Evolutionary conservation across 805 yeast species (phyloP).

Genomic region (Diddensiella caesifluorescens): DNA sequence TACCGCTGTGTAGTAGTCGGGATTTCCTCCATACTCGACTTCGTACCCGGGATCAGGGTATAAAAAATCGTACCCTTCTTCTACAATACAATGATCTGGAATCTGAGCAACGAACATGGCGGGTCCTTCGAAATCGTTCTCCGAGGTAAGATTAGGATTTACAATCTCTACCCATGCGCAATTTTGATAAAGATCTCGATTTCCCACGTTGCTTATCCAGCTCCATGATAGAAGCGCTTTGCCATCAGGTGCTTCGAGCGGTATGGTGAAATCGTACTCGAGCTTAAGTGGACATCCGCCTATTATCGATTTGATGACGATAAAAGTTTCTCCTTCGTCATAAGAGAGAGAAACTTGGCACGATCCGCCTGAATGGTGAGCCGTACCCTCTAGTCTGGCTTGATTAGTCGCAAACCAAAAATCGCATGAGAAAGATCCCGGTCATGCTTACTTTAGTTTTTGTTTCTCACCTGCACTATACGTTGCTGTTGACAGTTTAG

Average conservation of each 20-base stretch:
- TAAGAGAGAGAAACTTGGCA: conserved; percentile 25
- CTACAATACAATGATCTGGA: conserved; percentile 18
- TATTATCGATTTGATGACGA: conserved; percentile 23
- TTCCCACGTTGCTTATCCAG: conserved; percentile 23
- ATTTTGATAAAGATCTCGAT: conserved; percentile 23
- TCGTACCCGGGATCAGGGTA: conserved; percentile 22
- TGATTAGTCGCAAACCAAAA: neutral
- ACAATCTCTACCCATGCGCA: conserved; percentile 24
- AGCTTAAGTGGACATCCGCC: conserved; percentile 23
- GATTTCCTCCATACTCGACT: conserved; percentile 22
- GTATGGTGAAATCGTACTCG: conserved; percentile 19
- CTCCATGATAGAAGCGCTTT: conserved; percentile 23
- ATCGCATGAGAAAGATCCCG: neutral
- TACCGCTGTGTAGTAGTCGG: conserved; percentile 16
- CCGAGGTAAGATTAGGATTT: conserved; percentile 7
- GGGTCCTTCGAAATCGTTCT: conserved; percentile 16
- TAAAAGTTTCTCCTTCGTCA: conserved; percentile 22
- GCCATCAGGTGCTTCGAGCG: conserved; percentile 21
- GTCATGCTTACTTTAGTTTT: conserved; percentile 9
- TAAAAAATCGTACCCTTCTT: conserved; percentile 23
- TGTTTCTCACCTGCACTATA: conserved; percentile 18
- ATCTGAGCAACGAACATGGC: conserved; percentile 21
- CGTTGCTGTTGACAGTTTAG: conserved; percentile 13
- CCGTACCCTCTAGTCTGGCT: conserved; percentile 17
- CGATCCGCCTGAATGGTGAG: conserved; percentile 24